phyloP scores from a whole-genome alignment of 345 rosid species.

The Eucalyptus tenuipes region DNA sequence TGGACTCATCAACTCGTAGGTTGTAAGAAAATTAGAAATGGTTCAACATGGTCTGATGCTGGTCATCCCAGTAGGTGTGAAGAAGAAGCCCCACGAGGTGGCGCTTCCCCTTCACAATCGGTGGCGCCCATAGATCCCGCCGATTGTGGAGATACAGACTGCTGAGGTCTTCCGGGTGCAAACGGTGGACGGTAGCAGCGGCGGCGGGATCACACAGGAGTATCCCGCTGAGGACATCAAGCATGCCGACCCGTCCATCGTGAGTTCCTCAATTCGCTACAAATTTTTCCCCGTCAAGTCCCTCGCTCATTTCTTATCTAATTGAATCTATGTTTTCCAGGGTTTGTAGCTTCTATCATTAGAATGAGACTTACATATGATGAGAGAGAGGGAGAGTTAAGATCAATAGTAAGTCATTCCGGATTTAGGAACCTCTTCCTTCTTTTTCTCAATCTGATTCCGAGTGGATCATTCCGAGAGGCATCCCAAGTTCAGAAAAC shows the following conservation, averaged over 20 bases:
- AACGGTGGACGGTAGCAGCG: constrained; percentile 39
- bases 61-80: constrained; percentile 37
- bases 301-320: neutral
- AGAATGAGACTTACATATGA: neutral
- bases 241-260: constrained; percentile 25
- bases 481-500: neutral
- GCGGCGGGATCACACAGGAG: constrained; percentile 21
- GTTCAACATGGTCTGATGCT: constrained; percentile 16
- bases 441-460: neutral
- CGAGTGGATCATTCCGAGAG: neutral
- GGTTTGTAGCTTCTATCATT: neutral
- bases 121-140: constrained; percentile 48
- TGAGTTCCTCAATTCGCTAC: neutral
- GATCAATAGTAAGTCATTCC: neutral
- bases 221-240: constrained; percentile 35
- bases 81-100: constrained; percentile 46
- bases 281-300: neutral
- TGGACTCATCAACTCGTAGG: neutral
- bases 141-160: constrained; percentile 14
- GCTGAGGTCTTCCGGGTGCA: constrained; percentile 41
- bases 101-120: constrained; percentile 32
- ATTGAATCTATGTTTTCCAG: neutral
- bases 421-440: neutral
- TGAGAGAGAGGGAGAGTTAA: neutral
- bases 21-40: neutral